Conservation (phyloP, 768 basidiomycete species). For the Pleurotus cornucopiae region DNA sequence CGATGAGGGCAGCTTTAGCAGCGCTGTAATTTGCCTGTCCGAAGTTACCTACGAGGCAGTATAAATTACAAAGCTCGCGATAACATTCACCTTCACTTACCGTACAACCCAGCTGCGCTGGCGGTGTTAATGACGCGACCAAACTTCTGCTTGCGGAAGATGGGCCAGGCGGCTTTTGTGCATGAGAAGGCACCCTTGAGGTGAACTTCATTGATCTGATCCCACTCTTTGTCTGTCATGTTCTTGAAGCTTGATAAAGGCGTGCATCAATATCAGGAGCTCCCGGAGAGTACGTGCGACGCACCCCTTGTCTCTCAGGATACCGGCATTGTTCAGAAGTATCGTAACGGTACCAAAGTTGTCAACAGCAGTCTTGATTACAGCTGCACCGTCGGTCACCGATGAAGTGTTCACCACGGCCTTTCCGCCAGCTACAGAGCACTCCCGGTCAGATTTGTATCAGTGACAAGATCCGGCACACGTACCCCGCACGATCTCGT, state of each 20-base stretch:
- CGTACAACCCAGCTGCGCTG: constrained; percentile 91
- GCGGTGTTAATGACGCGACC: constrained; percentile 94
- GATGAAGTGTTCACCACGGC: constrained; percentile 86
- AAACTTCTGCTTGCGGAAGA: constrained; percentile 92
- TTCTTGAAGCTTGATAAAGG: constrained; percentile 75
- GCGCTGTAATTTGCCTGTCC: constrained; percentile 98
- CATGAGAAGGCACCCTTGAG: constrained; percentile 91
- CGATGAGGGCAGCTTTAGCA: constrained; percentile 94
- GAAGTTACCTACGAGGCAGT: constrained; percentile 65
- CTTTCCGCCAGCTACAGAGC: constrained; percentile 71
- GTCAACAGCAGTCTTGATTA: constrained; percentile 83
- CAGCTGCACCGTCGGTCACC: constrained; percentile 80
- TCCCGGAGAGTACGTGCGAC: constrained; percentile 13
- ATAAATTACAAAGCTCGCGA: neutral
- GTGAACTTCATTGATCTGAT: constrained; percentile 84
- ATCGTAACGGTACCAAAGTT: constrained; percentile 82
- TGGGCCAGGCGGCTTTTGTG: constrained; percentile 93
- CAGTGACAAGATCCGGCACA: constrained; percentile 3
- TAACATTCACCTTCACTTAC: constrained; percentile 31
- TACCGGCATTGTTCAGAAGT: constrained; percentile 95
- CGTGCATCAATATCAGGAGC: neutral
- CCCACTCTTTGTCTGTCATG: constrained; percentile 95
- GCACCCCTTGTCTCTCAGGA: constrained; percentile 77
- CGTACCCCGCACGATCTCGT: constrained; percentile 79
- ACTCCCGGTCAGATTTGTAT: constrained; percentile 2